phyloP scores from a whole-genome alignment of 331 rosid genomes.

The Acacia concinna region DNA sequence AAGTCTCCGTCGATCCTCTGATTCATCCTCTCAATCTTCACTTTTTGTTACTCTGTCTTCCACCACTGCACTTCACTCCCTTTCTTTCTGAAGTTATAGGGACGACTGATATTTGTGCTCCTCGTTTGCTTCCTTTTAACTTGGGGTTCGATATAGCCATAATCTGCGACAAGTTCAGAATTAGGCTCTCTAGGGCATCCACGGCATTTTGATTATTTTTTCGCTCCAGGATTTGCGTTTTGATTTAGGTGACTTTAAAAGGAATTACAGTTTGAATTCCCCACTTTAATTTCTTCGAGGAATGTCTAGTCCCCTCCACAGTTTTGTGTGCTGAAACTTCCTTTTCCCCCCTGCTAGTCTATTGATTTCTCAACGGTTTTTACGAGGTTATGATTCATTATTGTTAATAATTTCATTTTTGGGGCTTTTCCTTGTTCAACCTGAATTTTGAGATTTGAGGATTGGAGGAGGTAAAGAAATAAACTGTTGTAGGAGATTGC shows the following conservation, averaged over 20 bases:
- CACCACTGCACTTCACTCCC: background rate
- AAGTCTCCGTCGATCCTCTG: background rate
- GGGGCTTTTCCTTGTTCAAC: slow-evolving; percentile 27
- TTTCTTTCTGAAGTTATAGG: background rate
- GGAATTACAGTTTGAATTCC: background rate
- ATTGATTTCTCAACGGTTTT: background rate
- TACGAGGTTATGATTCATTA: background rate
- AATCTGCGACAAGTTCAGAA: background rate
- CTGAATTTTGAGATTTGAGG: slow-evolving; percentile 8
- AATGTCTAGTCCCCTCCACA: background rate
- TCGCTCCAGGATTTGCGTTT: background rate
- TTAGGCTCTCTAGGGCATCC: background rate
- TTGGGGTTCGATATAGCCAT: background rate
- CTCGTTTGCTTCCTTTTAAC: background rate
- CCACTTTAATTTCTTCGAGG: background rate
- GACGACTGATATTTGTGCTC: background rate
- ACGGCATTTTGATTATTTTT: background rate
- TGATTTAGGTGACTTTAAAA: background rate
- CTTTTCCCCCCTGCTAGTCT: background rate
- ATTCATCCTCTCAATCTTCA: background rate
- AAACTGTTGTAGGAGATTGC: background rate
- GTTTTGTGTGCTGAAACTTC: background rate
- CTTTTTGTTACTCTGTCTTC: background rate
- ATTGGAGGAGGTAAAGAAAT: background rate
- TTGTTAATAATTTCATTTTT: background rate